Conservation (phyloP, 768 basidiomycete species). For the Hygrophoropsis aurantiaca region DNA sequence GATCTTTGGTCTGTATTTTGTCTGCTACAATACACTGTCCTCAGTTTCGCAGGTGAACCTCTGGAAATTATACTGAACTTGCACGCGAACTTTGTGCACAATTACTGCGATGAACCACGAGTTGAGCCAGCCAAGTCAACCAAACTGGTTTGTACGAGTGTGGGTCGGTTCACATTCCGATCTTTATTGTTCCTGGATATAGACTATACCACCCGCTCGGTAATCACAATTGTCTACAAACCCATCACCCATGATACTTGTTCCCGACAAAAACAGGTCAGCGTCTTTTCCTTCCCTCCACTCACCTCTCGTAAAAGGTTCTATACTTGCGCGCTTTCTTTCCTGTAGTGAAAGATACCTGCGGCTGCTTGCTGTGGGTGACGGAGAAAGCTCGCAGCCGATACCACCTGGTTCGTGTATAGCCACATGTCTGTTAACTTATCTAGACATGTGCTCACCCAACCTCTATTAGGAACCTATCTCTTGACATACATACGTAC, state of each 20-base stretch:
- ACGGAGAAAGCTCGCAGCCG: no score
- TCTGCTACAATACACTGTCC: no score
- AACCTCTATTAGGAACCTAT: conserved; percentile 3
- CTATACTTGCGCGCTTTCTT: not conserved
- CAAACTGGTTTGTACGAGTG: not conserved
- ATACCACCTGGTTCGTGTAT: not conserved
- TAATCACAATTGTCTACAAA: conserved; percentile 22
- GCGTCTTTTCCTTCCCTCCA: conserved; percentile 4
- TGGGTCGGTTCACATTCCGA: not conserved
- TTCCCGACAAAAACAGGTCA: conserved; percentile 6
- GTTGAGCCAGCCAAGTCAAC: no score
- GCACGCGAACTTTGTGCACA: no score
- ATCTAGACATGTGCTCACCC: conserved; percentile 8
- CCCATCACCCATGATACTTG: conserved; percentile 14
- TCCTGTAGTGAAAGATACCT: no score
- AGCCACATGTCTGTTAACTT: conserved; percentile 6
- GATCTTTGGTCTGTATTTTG: no score
- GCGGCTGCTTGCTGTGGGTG: no score
- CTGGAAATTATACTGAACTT: no score
- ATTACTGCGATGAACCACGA: no score
- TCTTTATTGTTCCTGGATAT: conserved; percentile 25
- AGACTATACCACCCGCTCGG: conserved; percentile 12
- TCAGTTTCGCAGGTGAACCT: no score
- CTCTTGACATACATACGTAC: not conserved
- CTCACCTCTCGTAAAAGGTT: not conserved